A percentile compares a stretch with the other conserved stretches of the same genome.
These are phyloP conservation scores for Aspergillus clavatus DNA, from an alignment of 2,329 filamentous ascomycete species.

Conservation along the genomic window DNA sequence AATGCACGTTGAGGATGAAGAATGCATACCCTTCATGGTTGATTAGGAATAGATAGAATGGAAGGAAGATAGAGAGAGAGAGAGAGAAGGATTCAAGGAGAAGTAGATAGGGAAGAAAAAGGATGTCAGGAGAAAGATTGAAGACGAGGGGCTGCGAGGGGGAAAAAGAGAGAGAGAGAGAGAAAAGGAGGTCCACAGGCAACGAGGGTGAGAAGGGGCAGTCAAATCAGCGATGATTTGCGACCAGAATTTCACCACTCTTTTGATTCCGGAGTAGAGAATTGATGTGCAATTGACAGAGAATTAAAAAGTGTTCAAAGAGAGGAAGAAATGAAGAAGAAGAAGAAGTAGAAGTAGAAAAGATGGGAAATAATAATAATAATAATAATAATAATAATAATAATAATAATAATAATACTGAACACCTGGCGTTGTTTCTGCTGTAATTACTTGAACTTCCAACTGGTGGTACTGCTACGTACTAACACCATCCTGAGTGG, in stretches of 20 bases:
- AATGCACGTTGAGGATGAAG: slow-evolving; percentile 9
- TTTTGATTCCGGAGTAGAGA: too few relatives aligned
- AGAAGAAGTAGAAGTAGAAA: slow-evolving; percentile 10
- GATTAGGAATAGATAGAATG: slow-evolving; percentile 4
- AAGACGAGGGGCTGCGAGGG: background rate
- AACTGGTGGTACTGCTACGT: too few relatives aligned
- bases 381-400: too few relatives aligned
- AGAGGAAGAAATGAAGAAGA: too few relatives aligned
- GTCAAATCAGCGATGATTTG: background rate
- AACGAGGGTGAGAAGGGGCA: slow-evolving; percentile 4
- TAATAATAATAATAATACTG: slow-evolving; percentile 16
- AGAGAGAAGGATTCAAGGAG: too few relatives aligned
- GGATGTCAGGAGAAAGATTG: background rate
- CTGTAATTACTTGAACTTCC: too few relatives aligned
- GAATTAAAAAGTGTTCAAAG: too few relatives aligned
- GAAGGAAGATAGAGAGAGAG: background rate
- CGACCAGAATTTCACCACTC: too few relatives aligned
- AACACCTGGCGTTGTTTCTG: slow-evolving; percentile 23
- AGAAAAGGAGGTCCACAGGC: background rate
- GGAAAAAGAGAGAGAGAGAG: background rate
- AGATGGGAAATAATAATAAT: slow-evolving; percentile 8
- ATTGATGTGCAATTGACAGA: background rate
- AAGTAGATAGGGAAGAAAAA: slow-evolving; percentile 1
- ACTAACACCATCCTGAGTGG: too few relatives aligned
- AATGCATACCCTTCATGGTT: slow-evolving; percentile 44